phyloP scores from a whole-genome alignment of 805 yeast species.

The Saccharomyces paradoxus region DNA sequence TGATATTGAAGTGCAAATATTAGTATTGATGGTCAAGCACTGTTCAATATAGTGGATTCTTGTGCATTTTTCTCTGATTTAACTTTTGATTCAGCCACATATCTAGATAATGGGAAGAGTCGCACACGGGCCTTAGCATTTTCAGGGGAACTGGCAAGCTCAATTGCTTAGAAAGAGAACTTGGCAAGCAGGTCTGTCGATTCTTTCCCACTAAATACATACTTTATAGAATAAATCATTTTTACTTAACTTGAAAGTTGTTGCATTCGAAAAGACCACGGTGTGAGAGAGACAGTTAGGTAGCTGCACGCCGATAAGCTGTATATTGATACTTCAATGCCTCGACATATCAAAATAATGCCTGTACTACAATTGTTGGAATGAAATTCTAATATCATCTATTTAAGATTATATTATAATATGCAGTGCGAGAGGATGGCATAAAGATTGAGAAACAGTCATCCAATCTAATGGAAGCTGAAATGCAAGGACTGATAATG shows the following conservation, averaged over 20 bases:
- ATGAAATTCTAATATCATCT: no score
- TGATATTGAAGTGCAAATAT: constrained; percentile 24
- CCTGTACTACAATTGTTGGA: no score
- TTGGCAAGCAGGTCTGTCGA: not conserved
- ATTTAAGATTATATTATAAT: no score
- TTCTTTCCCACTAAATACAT: not conserved
- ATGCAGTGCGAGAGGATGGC: no score
- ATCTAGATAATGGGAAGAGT: constrained; percentile 78
- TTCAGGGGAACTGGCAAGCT: constrained; percentile 33
- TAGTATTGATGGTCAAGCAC: constrained; percentile 44
- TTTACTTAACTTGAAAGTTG: not conserved
- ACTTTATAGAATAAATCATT: not conserved
- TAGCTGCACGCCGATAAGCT: not conserved
- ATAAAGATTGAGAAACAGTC: no score
- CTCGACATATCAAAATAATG: no score
- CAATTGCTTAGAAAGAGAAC: not conserved
- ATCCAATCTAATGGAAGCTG: no score
- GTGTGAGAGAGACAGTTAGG: no score
- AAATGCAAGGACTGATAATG: no score
- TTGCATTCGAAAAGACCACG: not conserved
- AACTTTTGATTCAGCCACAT: constrained; percentile 39
- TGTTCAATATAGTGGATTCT: constrained; percentile 57
- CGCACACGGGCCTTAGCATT: constrained; percentile 80
- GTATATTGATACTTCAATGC: no score
- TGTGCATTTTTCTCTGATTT: constrained; percentile 52